These are phyloP conservation scores for Fonsecaea pedrosoi DNA, from an alignment of 2,329 filamentous ascomycete species.

Conservation along the genomic window DNA sequence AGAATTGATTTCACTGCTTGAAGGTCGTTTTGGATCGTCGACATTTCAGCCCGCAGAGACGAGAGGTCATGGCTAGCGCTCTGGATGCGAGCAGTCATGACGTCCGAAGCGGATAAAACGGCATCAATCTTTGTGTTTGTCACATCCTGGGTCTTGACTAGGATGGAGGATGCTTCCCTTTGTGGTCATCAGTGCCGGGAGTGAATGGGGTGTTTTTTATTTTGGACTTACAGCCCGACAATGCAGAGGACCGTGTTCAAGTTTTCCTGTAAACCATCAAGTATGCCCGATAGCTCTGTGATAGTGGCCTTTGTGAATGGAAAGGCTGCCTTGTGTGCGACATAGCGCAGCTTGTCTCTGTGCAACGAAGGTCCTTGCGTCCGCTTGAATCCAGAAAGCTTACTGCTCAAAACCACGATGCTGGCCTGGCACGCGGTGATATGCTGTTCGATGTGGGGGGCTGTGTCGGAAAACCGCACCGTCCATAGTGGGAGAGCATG, in stretches of 20 bases:
- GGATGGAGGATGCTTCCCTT: conserved; percentile 4
- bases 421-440: background rate
- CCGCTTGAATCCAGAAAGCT: conserved; percentile 9
- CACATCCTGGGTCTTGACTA: background rate
- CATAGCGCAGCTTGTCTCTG: conserved; percentile 8
- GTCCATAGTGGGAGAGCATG: conserved; percentile 12
- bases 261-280: conserved; percentile 17
- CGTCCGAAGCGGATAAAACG: background rate
- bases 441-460: conserved; percentile 6
- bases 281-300: conserved; percentile 4
- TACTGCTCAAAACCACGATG: conserved; percentile 1
- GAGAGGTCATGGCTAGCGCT: conserved; percentile 1
- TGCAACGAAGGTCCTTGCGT: conserved; percentile 8
- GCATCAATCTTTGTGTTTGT: conserved; percentile 12
- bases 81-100: conserved; percentile 2
- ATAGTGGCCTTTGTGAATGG: conserved; percentile 14
- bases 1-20: background rate
- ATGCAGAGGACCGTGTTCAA: conserved; percentile 16
- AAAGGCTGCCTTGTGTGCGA: conserved; percentile 11
- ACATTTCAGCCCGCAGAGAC: conserved; percentile 2
- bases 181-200: background rate
- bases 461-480: conserved; percentile 3
- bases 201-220: background rate
- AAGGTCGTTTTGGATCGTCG: background rate
- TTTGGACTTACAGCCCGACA: conserved; percentile 4